These are phyloP conservation scores for Erigeron philadelphicus DNA, from an alignment of 140 eudicot genomes.

Conservation along the genomic window DNA sequence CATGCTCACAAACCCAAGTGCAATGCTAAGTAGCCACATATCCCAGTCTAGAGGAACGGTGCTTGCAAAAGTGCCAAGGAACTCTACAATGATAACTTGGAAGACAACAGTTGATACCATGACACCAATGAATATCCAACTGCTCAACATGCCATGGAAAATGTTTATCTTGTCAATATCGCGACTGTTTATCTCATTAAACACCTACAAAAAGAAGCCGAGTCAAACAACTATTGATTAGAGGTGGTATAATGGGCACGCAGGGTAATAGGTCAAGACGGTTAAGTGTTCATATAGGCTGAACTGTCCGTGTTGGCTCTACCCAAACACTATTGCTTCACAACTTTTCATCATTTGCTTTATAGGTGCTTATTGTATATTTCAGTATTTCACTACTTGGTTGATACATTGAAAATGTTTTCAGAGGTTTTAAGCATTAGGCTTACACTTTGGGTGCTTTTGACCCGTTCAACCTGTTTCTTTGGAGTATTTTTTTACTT, in stretches of 20 bases:
- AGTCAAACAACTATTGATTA: neutral
- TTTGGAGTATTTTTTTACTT: too few species aligned
- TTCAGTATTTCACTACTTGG: too few species aligned
- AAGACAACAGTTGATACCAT: constrained; percentile 26
- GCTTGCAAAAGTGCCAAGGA: constrained; percentile 36
- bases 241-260: neutral
- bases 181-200: constrained; percentile 39
- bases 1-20: constrained; percentile 31
- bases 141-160: constrained; percentile 30
- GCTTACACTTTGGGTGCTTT: too few species aligned
- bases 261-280: neutral
- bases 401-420: too few species aligned
- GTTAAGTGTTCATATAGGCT: too few species aligned
- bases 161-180: constrained; percentile 31
- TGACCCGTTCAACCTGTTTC: too few species aligned
- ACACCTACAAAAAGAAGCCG: constrained; percentile 24
- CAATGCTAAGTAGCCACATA: constrained; percentile 34
- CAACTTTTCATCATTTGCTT: too few species aligned
- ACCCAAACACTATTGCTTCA: too few species aligned
- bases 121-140: constrained; percentile 30
- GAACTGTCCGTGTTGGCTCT: too few species aligned
- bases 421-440: too few species aligned
- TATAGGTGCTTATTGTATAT: too few species aligned
- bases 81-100: constrained; percentile 37
- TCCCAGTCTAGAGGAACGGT: constrained; percentile 31